phyloP scores from a whole-genome alignment of 2,329 filamentous ascomycete genomes.

The Penicillium sp. region DNA sequence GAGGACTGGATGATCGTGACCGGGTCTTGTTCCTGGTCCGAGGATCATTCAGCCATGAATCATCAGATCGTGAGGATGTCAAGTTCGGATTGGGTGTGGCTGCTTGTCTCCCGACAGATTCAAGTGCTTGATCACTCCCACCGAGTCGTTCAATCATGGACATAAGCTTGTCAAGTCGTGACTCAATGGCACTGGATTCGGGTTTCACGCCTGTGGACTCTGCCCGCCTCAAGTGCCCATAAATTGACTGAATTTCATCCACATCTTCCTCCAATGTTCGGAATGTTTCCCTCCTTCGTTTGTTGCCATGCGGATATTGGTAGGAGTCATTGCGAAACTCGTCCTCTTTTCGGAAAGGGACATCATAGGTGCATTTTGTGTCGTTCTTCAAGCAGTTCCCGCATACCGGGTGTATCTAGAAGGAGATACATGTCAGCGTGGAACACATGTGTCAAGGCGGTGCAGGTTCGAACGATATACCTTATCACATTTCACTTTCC shows the following conservation, averaged over 20 bases:
- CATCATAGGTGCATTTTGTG: conserved; percentile 44
- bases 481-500: conserved; percentile 50
- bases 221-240: conserved; percentile 29
- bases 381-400: conserved; percentile 46
- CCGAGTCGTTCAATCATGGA: conserved; percentile 45
- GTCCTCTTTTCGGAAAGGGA: conserved; percentile 28
- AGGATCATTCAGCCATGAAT: conserved; percentile 19
- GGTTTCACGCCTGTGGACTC: conserved; percentile 25
- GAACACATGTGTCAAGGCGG: background rate
- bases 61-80: conserved; percentile 17
- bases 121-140: conserved; percentile 31
- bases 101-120: conserved; percentile 23
- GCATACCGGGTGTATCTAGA: conserved; percentile 44
- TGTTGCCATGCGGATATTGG: conserved; percentile 30
- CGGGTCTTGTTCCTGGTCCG: conserved; percentile 12
- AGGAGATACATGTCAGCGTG: background rate
- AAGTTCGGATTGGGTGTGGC: conserved; percentile 17
- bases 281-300: conserved; percentile 35
- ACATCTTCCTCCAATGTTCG: conserved; percentile 30
- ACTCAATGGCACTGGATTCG: conserved; percentile 41
- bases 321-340: conserved; percentile 11
- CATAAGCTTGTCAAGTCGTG: conserved; percentile 44
- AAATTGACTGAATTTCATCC: conserved; percentile 34
- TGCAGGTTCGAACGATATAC: conserved; percentile 12
- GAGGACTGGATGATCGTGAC: conserved; percentile 34